A percentile compares a stretch with the other conserved stretches of the same genome.
Conservation (phyloP, 2,329 filamentous ascomycete genomes). For the Aureobasidium sp. region DNA sequence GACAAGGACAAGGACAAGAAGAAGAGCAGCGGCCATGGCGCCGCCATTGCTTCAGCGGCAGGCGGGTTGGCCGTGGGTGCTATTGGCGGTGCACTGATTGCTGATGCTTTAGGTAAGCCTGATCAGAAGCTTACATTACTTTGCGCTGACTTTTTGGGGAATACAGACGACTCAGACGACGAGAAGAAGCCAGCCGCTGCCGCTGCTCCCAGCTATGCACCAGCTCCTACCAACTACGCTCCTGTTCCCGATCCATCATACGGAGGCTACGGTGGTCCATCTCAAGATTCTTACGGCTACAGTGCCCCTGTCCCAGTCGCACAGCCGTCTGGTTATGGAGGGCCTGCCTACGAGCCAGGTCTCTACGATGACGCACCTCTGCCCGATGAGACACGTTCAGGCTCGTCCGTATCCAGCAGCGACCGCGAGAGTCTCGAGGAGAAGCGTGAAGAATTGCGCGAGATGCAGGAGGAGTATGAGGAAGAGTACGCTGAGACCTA, state of each 20-base stretch:
- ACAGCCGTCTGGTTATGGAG: slow-evolving; percentile 11
- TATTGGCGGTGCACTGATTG: slow-evolving; percentile 51
- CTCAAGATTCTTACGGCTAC: slow-evolving; percentile 13
- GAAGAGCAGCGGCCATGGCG: slow-evolving; percentile 38
- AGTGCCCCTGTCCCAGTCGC: slow-evolving; percentile 20
- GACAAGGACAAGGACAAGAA: slow-evolving; percentile 33
- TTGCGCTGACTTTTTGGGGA: slow-evolving; percentile 17
- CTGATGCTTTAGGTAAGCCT: slow-evolving; percentile 49
- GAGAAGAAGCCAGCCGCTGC: slow-evolving; percentile 22
- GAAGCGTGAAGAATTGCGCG: slow-evolving; percentile 28
- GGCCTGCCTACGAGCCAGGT: slow-evolving; percentile 14
- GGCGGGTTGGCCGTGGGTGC: slow-evolving; percentile 52
- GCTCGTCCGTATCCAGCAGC: slow-evolving; percentile 33
- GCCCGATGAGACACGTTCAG: slow-evolving; percentile 12
- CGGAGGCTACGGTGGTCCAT: background rate
- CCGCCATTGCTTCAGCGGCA: slow-evolving; percentile 45
- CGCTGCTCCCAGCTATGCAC: slow-evolving; percentile 1
- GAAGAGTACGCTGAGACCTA: slow-evolving; percentile 45
- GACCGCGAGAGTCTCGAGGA: slow-evolving; percentile 46
- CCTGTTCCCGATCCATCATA: slow-evolving; percentile 8
- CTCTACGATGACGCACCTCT: slow-evolving; percentile 15
- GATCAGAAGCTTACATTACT: background rate
- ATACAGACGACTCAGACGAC: slow-evolving; percentile 30
- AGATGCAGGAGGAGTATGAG: slow-evolving; percentile 47
- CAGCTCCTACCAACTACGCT: slow-evolving; percentile 4